Evolutionary conservation across 495 filamentous ascomycete species (phyloP).

Genomic region (Halenospora varia): DNA sequence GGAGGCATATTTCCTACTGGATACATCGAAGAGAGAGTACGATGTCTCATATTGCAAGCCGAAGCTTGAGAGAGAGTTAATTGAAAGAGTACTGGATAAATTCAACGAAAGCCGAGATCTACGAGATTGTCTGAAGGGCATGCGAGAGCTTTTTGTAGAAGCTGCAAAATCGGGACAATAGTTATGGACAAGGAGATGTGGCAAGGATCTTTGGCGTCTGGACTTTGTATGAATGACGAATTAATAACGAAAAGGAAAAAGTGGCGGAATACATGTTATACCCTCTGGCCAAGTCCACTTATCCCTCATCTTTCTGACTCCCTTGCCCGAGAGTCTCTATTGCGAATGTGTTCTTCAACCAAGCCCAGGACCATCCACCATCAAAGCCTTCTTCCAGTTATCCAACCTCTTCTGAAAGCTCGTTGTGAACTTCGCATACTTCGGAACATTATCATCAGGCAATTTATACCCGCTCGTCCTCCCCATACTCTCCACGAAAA

Average conservation of each 20-base stretch:
- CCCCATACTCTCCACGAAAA: constrained; percentile 19
- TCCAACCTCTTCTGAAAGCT: constrained; percentile 20
- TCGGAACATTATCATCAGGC: constrained; percentile 16
- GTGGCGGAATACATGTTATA: too few species aligned
- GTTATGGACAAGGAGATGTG: neutral
- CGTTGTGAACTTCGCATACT: constrained; percentile 12
- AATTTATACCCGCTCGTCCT: constrained; percentile 18
- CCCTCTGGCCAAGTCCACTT: too few species aligned
- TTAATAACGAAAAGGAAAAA: too few species aligned
- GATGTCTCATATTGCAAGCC: constrained; percentile 73
- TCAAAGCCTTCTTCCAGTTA: constrained; percentile 11
- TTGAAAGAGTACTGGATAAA: constrained; percentile 68
- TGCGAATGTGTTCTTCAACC: neutral
- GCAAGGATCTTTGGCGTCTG: neutral
- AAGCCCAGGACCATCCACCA: neutral
- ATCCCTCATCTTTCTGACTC: too few species aligned
- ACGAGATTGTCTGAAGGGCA: constrained; percentile 77
- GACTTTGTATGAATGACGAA: neutral
- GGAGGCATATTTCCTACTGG: constrained; percentile 91
- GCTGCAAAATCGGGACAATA: constrained; percentile 41
- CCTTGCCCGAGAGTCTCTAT: too few species aligned
- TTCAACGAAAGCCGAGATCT: constrained; percentile 84
- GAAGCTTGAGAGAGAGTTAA: constrained; percentile 68
- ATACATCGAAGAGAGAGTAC: constrained; percentile 77
- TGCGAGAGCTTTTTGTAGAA: constrained; percentile 80